Evolutionary conservation across 257 asterid genomes (phyloP).

Genomic region (Dorcoceras hygrometricum): DNA sequence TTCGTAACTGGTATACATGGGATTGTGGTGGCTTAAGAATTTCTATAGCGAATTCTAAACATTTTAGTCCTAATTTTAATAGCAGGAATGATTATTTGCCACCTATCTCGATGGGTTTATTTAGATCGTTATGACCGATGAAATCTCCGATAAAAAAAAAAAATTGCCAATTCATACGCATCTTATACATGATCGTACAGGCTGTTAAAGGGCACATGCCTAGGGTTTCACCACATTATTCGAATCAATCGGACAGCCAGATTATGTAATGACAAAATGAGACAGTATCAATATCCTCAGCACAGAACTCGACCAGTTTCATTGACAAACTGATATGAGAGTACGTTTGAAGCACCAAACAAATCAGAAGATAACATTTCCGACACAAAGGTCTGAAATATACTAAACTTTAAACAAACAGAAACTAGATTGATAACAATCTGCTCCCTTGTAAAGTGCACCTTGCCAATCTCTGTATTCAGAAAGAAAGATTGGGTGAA

Average conservation of each 20-base stretch:
- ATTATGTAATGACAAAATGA: slow-evolving; percentile 11
- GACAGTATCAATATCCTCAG: slow-evolving; percentile 18
- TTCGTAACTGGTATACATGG: too few species aligned
- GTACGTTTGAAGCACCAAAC: slow-evolving; percentile 15
- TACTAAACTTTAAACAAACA: slow-evolving; percentile 17
- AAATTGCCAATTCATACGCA: too few species aligned
- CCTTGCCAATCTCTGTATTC: slow-evolving; percentile 24
- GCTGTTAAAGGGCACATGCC: background rate
- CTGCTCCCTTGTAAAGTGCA: slow-evolving; percentile 9
- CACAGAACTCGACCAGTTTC: background rate
- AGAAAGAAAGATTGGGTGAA: background rate
- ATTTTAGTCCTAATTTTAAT: too few species aligned
- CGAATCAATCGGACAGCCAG: slow-evolving; percentile 7
- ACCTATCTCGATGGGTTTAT: too few species aligned
- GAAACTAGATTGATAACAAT: slow-evolving; percentile 19
- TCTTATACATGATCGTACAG: background rate
- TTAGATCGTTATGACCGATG: too few species aligned
- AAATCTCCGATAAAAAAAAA: too few species aligned
- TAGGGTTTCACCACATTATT: slow-evolving; percentile 18
- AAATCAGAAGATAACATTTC: slow-evolving; percentile 11
- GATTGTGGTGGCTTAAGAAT: too few species aligned
- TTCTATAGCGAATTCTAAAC: too few species aligned
- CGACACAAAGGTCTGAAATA: slow-evolving; percentile 8
- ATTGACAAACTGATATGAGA: slow-evolving; percentile 5
- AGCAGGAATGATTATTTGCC: background rate